Percentiles rank a stretch among this genome's conserved stretches.
Evolutionary conservation across 1,284 basidiomycete species (phyloP).

Genomic region (Trametes versicolor): DNA sequence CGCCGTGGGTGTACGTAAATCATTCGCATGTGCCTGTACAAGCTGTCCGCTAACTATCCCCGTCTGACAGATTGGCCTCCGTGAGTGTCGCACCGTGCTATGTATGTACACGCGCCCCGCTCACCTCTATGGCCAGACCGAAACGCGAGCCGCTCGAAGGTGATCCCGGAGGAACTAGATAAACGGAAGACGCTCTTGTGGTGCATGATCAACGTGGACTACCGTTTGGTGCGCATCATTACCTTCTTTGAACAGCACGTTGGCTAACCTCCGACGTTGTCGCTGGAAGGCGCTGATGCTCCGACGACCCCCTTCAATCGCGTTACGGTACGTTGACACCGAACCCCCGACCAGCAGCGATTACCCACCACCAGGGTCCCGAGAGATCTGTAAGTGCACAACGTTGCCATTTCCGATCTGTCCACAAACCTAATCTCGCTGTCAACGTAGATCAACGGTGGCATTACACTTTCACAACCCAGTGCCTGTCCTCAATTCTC

Average conservation of each 20-base stretch:
- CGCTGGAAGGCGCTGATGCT: slow-evolving; percentile 42
- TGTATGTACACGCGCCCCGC: slow-evolving; percentile 9
- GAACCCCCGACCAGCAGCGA: slow-evolving; percentile 38
- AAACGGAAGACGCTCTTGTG: slow-evolving; percentile 66
- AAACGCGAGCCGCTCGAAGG: slow-evolving; percentile 61
- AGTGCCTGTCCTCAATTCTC: slow-evolving; percentile 42
- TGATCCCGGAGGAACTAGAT: slow-evolving; percentile 62
- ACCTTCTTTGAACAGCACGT: slow-evolving; percentile 8
- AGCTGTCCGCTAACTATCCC: slow-evolving; percentile 23
- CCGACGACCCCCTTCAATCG: slow-evolving; percentile 44
- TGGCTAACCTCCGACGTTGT: slow-evolving; percentile 42
- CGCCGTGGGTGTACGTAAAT: slow-evolving; percentile 62
- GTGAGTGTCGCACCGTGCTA: slow-evolving; percentile 48
- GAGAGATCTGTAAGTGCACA: slow-evolving; percentile 30
- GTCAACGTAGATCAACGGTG: slow-evolving; percentile 41
- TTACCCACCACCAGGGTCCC: slow-evolving; percentile 27
- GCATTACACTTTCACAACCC: slow-evolving; percentile 42
- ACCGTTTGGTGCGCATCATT: slow-evolving; percentile 53
- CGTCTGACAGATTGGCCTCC: slow-evolving; percentile 61
- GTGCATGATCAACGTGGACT: slow-evolving; percentile 63
- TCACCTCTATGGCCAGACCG: slow-evolving; percentile 55
- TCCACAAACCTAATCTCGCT: slow-evolving; percentile 1
- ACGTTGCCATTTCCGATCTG: slow-evolving; percentile 7
- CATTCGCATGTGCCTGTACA: slow-evolving; percentile 11
- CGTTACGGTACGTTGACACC: slow-evolving; percentile 41